Base-by-base conservation (phyloP, 148 eudicot genomes). In the Rhododendron ovatum region DNA sequence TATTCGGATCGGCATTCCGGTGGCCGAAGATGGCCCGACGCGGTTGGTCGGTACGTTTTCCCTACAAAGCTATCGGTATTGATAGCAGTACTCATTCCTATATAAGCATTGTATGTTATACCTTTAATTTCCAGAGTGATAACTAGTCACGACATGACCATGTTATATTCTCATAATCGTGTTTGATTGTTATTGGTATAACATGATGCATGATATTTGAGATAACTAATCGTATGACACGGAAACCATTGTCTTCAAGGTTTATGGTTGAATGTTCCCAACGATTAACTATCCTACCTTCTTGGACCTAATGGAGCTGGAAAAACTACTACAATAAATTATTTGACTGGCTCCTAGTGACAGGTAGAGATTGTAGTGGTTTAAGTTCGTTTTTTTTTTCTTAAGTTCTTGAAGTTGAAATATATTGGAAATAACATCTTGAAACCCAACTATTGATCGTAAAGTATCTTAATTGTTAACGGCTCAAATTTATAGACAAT, bases 261-360 rank as follows among this genome's bases (percentile, higher is more conserved):
- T 1, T 88, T 94, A 84, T 95, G 98, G 98, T 86, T 95, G 87
- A 94, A 91, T 88, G 90, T 95, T 84, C 83, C 94, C 11, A 92
- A 93, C 86, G 94, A 97, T 88, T 98, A 95, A 80, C 89, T 97
- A 18, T 97, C 95, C 87, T 97, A 98, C 84, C 94, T 95, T 85
- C 92, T 97, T 83, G 99, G 99, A 74, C 98, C 98, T 61, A 95
- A 97, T 90, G 98, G 99, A 85, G 99, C 98, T 80, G 98, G 99
- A 63, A 95, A 97, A 92, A 95, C 99, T 83, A 95, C 99, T 50
- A 89, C 92, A 43, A 95, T 94, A 65, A 92, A 90, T 89, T 95
- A 98, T 79, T 86, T 97, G 91, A 97, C 98, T 59, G 98, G 98
- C 80, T 9, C 75, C 97, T 98, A 7, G 95, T 92, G 79, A 95